Evolutionary conservation across 2,329 filamentous ascomycete genomes (phyloP), one percentile per base, ranked within the genome.

Genomic region (Phyllosticta capitalensis): DNA sequence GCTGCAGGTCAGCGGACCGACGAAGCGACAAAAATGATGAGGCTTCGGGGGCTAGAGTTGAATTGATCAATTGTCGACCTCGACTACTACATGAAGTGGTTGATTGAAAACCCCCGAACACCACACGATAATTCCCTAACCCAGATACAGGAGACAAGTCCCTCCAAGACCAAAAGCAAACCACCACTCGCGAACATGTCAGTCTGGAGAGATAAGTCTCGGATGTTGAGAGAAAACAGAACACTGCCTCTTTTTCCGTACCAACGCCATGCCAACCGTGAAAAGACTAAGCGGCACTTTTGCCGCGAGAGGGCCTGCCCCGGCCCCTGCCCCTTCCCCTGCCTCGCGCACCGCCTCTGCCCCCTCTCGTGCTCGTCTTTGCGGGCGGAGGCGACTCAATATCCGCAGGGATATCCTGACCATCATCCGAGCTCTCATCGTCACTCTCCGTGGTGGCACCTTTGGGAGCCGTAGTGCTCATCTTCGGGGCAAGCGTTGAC

Each of bases 391-490:
- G 10, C 30, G 30, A 38, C 10, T 38, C 17, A 14, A 14, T 5
- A 5, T 14, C 17, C 9, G 30, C 30, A 5, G 30, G 30, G 1
- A 38, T 38, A 14, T 38, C 30, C 17, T 38, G 10, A 12, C 30
- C 9, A 14, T 38, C 30, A 14, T 38, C 30, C 9, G 12, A 10
- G 30, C 30, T 14, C 12, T 17, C 45, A 14, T 51, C 52, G 3
- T 45, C 49, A 1, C 65, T 67, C 2, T 55, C 57, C 21, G 61
- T 52, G 26, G 67, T 66, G 12, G 48, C 3, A 9, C 10, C n/a
- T n/a, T n/a, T n/a, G n/a, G n/a, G n/a, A n/a, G n/a, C n/a, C n/a
- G n/a, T n/a, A n/a, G n/a, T n/a, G n/a, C n/a, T n/a, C n/a, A n/a
- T n/a, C n/a, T n/a, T n/a, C n/a, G n/a, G n/a, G n/a, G n/a, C n/a